Conservation (phyloP, 1,139 yeast genomes). For the Candida glucosophila region DNA sequence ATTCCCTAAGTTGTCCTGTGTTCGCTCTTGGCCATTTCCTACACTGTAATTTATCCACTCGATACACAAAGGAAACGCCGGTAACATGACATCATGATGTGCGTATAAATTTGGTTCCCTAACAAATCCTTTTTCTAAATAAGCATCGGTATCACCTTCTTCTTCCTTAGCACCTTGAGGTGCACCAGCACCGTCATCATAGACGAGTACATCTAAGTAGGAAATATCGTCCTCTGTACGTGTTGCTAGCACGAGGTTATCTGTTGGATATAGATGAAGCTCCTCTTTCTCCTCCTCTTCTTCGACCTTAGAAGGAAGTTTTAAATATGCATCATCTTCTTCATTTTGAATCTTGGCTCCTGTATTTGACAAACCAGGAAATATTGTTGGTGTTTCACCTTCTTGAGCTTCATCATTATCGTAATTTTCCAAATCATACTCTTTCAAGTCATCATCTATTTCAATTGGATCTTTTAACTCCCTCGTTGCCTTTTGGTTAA, state of each 20-base stretch:
- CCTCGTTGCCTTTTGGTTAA: slow-evolving; percentile 10
- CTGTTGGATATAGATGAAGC: slow-evolving; percentile 81
- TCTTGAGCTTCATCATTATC: slow-evolving; percentile 60
- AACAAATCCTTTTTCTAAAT: slow-evolving; percentile 59
- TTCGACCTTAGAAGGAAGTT: slow-evolving; percentile 64
- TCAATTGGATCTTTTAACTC: slow-evolving; percentile 45
- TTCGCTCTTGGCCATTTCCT: slow-evolving; percentile 25
- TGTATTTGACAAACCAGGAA: slow-evolving; percentile 58
- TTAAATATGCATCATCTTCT: slow-evolving; percentile 65
- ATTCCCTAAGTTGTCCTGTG: slow-evolving; percentile 53
- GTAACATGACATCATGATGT: slow-evolving; percentile 95
- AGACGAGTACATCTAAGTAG: slow-evolving; percentile 84
- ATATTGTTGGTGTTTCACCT: slow-evolving; percentile 50
- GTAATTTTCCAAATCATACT: slow-evolving; percentile 77
- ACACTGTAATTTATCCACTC: slow-evolving; percentile 88
- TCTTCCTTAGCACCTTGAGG: slow-evolving; percentile 55
- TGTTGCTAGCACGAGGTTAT: slow-evolving; percentile 81
- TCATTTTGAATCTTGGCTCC: slow-evolving; percentile 46
- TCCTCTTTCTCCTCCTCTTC: slow-evolving; percentile 68
- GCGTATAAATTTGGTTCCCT: slow-evolving; percentile 76
- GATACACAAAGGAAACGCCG: slow-evolving; percentile 92
- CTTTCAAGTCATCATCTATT: slow-evolving; percentile 76
- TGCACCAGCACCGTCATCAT: slow-evolving; percentile 89
- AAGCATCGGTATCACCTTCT: slow-evolving; percentile 53
- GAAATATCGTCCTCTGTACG: slow-evolving; percentile 96